Evolutionary conservation across 768 basidiomycete species (phyloP).

Genomic region (Boletus rubropictus): DNA sequence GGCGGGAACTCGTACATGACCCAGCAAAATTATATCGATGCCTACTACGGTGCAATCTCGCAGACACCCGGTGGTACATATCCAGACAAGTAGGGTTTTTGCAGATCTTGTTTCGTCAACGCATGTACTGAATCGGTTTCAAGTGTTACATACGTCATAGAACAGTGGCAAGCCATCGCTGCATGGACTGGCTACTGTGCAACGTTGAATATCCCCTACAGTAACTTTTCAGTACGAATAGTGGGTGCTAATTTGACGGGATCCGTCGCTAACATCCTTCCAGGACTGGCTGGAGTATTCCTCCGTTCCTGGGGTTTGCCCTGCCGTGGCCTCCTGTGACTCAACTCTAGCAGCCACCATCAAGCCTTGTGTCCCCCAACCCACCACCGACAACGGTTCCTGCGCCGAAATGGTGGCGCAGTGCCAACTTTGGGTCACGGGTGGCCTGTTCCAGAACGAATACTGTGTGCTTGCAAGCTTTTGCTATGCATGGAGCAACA

Average conservation of each 20-base stretch:
- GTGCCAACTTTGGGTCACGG: constrained; percentile 17
- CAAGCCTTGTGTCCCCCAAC: constrained; percentile 18
- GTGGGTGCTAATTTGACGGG: neutral
- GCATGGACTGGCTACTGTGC: constrained; percentile 22
- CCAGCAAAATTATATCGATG: constrained; percentile 21
- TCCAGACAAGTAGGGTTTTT: constrained; percentile 10
- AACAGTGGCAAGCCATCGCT: constrained; percentile 16
- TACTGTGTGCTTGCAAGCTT: constrained; percentile 22
- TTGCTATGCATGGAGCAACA: constrained; percentile 21
- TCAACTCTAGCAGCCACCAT: neutral
- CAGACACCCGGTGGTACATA: constrained; percentile 16
- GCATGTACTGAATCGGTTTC: neutral
- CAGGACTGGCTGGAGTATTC: constrained; percentile 25
- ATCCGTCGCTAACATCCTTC: neutral
- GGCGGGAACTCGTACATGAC: constrained; percentile 17
- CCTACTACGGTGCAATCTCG: constrained; percentile 18
- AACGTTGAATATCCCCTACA: constrained; percentile 19
- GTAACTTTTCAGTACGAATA: constrained; percentile 15
- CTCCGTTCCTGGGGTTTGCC: constrained; percentile 15
- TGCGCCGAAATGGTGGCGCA: constrained; percentile 14
- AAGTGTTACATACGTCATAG: constrained; percentile 7
- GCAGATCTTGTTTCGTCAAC: neutral
- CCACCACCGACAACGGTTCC: constrained; percentile 19
- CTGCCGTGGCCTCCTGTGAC: constrained; percentile 12
- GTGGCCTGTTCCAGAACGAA: constrained; percentile 24